Evolutionary conservation across 2,329 filamentous ascomycete species (phyloP).

Genomic region (Claviceps fusiformis): DNA sequence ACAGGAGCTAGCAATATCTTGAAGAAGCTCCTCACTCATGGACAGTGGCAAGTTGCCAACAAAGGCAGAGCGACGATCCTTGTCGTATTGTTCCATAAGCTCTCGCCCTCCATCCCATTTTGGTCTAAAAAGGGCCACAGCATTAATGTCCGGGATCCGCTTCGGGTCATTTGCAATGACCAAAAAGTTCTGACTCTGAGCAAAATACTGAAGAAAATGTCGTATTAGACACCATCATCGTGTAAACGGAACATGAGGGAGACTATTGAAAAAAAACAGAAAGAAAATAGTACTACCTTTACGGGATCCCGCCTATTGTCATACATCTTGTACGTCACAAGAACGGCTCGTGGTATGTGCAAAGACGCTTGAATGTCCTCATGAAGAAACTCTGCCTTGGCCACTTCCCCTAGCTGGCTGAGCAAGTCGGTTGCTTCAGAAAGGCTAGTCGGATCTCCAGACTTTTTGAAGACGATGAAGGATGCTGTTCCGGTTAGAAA

Average conservation of each 20-base stretch:
- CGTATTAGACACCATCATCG: neutral
- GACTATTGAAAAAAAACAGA: conserved; percentile 1
- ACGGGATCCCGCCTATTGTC: conserved; percentile 36
- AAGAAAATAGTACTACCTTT: conserved; percentile 22
- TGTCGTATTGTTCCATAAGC: conserved; percentile 23
- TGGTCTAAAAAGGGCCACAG: neutral
- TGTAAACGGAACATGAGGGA: neutral
- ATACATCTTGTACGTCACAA: conserved; percentile 38
- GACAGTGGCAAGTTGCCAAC: conserved; percentile 30
- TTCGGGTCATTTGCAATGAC: conserved; percentile 18
- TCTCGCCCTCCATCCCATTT: conserved; percentile 3
- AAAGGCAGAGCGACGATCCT: conserved; percentile 33
- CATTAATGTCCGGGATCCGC: neutral
- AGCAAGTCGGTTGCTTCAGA: conserved; percentile 32
- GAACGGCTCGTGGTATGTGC: conserved; percentile 23
- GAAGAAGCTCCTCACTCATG: conserved; percentile 23
- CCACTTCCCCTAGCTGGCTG: conserved; percentile 28
- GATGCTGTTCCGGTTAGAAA: conserved; percentile 26
- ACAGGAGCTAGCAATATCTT: conserved; percentile 21
- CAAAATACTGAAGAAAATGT: conserved; percentile 3
- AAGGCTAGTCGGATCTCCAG: conserved; percentile 22
- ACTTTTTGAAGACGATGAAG: conserved; percentile 31
- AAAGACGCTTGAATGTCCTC: conserved; percentile 19
- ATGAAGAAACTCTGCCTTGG: conserved; percentile 23
- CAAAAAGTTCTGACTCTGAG: conserved; percentile 3